These are phyloP conservation scores for Citrus mangshanensis DNA, from an alignment of 345 rosid species.

Conservation along the genomic window DNA sequence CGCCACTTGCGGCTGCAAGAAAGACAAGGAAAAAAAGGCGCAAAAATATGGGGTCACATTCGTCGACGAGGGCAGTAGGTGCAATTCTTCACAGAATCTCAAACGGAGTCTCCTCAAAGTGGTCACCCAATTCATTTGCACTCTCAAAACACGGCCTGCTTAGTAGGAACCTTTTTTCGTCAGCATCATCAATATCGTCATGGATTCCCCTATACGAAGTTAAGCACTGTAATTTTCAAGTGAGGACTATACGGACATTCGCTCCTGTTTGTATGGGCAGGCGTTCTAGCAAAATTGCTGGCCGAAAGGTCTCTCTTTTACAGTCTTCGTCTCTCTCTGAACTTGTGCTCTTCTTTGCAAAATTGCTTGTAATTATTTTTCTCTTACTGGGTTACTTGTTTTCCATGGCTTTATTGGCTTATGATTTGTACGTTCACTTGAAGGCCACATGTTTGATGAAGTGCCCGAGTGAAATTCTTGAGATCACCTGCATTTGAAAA, in stretches of 20 bases:
- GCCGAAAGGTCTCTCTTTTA: slow-evolving; percentile 58
- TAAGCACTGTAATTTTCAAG: slow-evolving; percentile 16
- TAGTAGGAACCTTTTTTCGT: slow-evolving; percentile 26
- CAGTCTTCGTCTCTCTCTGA: background rate
- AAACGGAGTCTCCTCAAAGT: slow-evolving; percentile 35
- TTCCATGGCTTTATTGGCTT: background rate
- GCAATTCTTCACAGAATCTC: slow-evolving; percentile 42
- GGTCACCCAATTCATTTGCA: slow-evolving; percentile 24
- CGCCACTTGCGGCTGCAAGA: background rate
- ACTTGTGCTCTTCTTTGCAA: background rate
- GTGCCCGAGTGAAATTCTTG: slow-evolving; percentile 6
- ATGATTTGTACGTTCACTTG: background rate
- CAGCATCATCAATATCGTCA: slow-evolving; percentile 38
- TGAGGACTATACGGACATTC: slow-evolving; percentile 54
- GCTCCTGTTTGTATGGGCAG: slow-evolving; percentile 85
- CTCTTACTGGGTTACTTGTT: too few species aligned
- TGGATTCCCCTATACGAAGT: slow-evolving; percentile 17
- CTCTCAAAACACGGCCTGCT: slow-evolving; percentile 29
- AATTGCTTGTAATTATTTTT: too few species aligned
- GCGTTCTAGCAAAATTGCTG: slow-evolving; percentile 87
- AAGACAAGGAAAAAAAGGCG: background rate
- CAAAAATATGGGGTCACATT: slow-evolving; percentile 31
- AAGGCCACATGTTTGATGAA: slow-evolving; percentile 37
- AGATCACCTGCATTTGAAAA: background rate
- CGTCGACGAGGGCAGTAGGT: slow-evolving; percentile 41